Evolutionary conservation across 1,284 basidiomycete genomes (phyloP).

Genomic region (Singerocomus inundabilis): DNA sequence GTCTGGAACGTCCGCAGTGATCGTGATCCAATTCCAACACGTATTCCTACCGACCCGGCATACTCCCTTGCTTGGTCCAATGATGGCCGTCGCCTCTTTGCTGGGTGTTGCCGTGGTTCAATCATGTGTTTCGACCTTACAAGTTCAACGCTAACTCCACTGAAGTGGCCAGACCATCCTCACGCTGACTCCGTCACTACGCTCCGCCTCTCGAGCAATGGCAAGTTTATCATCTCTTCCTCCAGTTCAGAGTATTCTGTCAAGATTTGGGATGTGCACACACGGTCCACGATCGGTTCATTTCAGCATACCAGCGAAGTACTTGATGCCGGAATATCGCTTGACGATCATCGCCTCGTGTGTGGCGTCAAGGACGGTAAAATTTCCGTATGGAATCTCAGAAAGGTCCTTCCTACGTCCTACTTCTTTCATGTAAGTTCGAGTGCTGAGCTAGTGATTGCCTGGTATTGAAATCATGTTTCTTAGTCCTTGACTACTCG

Average conservation of each 20-base stretch:
- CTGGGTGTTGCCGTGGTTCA: constrained; percentile 13
- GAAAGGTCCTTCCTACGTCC: neutral
- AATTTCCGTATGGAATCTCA: constrained; percentile 18
- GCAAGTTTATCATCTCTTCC: constrained; percentile 23
- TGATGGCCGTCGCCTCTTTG: constrained; percentile 19
- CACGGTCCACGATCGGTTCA: constrained; percentile 2
- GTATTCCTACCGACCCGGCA: constrained; percentile 1
- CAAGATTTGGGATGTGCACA: constrained; percentile 20
- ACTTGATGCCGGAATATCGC: constrained; percentile 11
- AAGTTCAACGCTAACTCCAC: neutral
- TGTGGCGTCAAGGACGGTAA: constrained; percentile 6
- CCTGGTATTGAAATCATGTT: neutral
- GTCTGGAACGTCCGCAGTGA: constrained; percentile 10
- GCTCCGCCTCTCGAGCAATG: constrained; percentile 20
- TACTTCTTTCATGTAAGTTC: constrained; percentile 15
- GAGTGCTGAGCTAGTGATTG: neutral
- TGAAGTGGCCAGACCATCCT: constrained; percentile 8
- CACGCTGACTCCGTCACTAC: constrained; percentile 16
- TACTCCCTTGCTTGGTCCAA: constrained; percentile 23
- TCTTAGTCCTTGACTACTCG: constrained; percentile 11
- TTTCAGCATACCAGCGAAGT: constrained; percentile 16
- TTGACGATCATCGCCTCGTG: constrained; percentile 14
- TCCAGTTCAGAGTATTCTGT: constrained; percentile 13
- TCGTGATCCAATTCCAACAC: neutral
- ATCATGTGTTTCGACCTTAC: constrained; percentile 16